Percentiles rank a stretch among this genome's conserved stretches.
phyloP scores from a whole-genome alignment of 1,139 yeast genomes.

The Yamadazyma siamensis region DNA sequence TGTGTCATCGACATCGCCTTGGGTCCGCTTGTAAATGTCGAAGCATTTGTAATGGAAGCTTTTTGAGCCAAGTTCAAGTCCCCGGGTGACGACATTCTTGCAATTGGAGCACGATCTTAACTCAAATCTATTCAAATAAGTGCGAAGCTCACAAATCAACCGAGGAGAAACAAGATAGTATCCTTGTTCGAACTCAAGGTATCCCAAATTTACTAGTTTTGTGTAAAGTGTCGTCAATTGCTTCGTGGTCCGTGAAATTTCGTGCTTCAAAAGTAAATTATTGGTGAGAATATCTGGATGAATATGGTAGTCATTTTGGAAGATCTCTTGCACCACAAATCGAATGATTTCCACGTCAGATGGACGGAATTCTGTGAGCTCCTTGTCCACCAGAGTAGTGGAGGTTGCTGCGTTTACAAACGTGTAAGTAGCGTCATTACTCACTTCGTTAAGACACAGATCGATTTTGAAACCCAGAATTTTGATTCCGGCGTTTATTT shows the following conservation, averaged over 20 bases:
- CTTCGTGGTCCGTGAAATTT: constrained; percentile 19
- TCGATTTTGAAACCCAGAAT: constrained; percentile 46
- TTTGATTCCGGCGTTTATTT: constrained; percentile 37
- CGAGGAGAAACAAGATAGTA: constrained; percentile 38
- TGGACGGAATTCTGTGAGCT: constrained; percentile 40
- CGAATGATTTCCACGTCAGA: constrained; percentile 50
- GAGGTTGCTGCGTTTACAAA: constrained; percentile 44
- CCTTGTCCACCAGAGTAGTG: constrained; percentile 28
- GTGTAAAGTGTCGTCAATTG: constrained; percentile 37
- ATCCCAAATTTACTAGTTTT: constrained; percentile 47
- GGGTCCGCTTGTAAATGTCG: constrained; percentile 30
- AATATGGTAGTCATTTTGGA: constrained; percentile 18
- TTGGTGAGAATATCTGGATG: constrained; percentile 7
- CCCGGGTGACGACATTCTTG: constrained; percentile 54
- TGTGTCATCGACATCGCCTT: too few species aligned
- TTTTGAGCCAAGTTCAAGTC: constrained; percentile 35
- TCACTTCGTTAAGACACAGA: constrained; percentile 33
- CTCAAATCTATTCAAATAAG: constrained; percentile 41
- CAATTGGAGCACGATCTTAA: constrained; percentile 52
- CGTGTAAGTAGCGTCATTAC: constrained; percentile 30
- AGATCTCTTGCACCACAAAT: constrained; percentile 43
- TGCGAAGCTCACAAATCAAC: constrained; percentile 46
- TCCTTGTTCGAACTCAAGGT: constrained; percentile 37
- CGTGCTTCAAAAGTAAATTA: constrained; percentile 8
- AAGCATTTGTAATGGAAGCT: constrained; percentile 53